phyloP scores from a whole-genome alignment of 2,329 filamentous ascomycete species.

The Aspergillus sp. region DNA sequence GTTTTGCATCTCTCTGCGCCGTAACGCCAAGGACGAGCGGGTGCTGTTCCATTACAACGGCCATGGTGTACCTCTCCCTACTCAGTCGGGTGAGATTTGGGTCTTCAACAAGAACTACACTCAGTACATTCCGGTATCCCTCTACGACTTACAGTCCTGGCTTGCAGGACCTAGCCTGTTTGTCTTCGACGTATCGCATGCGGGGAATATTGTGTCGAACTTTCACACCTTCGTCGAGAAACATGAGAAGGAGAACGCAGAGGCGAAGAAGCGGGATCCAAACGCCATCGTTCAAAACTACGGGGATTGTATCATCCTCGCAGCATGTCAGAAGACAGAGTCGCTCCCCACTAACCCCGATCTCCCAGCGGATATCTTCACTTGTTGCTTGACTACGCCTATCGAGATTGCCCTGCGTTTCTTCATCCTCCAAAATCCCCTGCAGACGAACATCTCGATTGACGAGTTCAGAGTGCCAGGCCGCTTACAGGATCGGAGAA shows the following conservation, averaged over 20 bases:
- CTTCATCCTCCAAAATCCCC: constrained; percentile 90
- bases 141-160: constrained; percentile 95
- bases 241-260: constrained; percentile 84
- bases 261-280: constrained; percentile 73
- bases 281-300: constrained; percentile 65
- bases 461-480: constrained; percentile 88
- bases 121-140: constrained; percentile 94
- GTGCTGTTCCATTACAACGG: constrained; percentile 99
- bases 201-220: constrained; percentile 91
- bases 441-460: constrained; percentile 67
- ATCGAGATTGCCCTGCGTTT: constrained; percentile 97
- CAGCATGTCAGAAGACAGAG: constrained; percentile 86
- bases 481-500: constrained; percentile 86
- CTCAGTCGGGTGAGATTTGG: constrained; percentile 95
- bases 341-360: constrained; percentile 93
- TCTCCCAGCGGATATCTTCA: constrained; percentile 92
- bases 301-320: constrained; percentile 86
- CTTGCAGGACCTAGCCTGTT: constrained; percentile 93
- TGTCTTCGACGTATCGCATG: constrained; percentile 96
- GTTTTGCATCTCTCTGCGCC: constrained; percentile 84
- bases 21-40: constrained; percentile 93
- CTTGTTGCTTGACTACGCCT: constrained; percentile 90
- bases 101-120: constrained; percentile 99
- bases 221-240: constrained; percentile 95
- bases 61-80: constrained; percentile 94